Evolutionary conservation across 305 asterid genomes (phyloP), one percentile per base, ranked within the genome.

Genomic region (Plantago lanceolata): DNA sequence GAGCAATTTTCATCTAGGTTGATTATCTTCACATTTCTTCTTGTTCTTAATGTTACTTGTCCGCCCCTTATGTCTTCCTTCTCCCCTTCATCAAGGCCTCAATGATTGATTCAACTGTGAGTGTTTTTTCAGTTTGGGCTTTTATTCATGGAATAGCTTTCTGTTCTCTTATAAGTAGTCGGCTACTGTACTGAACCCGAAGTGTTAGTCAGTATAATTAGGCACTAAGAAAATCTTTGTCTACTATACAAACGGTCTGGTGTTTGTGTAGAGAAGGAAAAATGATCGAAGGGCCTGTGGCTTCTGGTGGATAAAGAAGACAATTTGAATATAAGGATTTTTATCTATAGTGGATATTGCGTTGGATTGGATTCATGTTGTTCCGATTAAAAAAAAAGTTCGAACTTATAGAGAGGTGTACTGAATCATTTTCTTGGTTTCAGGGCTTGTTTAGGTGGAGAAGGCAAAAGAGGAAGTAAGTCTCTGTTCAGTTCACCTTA

Each of bases 391-490:
- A n/a, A n/a, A n/a, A n/a, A n/a, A n/a, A n/a, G n/a, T n/a, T n/a
- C n/a, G n/a, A n/a, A n/a, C n/a, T n/a, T n/a, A n/a, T n/a, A n/a
- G n/a, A n/a, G n/a, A n/a, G n/a, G n/a, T n/a, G n/a, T n/a, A n/a
- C n/a, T n/a, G n/a, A n/a, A n/a, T n/a, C n/a, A n/a, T n/a, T n/a
- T n/a, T n/a, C n/a, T n/a, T n/a, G n/a, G n/a, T n/a, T n/a, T n/a
- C n/a, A n/a, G n/a, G n/a, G n/a, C n/a, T n/a, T n/a, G n/a, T n/a
- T n/a, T n/a, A n/a, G 81, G 99, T 90, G 65, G 99, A 93, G 84
- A 88, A 84, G 59, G 97, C 99, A 45, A 93, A 93, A 79, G 99
- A 93, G 82, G 89, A 93, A 84, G 97, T 88, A 57, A 86, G n/a
- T n/a, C n/a, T n/a, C n/a, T n/a, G n/a, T n/a, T n/a, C n/a, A n/a